A percentile compares a stretch with the other conserved stretches of the same genome.
Evolutionary conservation across 768 basidiomycete species (phyloP).

Genomic region (Kwoniella botswanensis): DNA sequence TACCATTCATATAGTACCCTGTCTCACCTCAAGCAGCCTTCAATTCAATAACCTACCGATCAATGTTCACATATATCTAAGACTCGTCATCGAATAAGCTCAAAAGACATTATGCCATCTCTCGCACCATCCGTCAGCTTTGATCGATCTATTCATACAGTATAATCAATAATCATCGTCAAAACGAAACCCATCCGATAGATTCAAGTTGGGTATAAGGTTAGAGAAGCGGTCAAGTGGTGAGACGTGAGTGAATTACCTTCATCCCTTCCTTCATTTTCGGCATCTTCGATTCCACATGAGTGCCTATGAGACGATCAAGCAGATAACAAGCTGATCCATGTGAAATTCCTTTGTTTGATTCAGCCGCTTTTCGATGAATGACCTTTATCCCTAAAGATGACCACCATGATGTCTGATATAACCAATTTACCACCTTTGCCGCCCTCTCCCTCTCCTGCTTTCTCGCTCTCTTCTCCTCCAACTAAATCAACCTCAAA

Average conservation of each 20-base stretch:
- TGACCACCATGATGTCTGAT: conserved; percentile 7
- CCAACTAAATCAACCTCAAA: background rate
- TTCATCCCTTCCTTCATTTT: background rate
- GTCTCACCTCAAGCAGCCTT: conserved; percentile 9
- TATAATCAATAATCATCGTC: background rate
- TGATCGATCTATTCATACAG: background rate
- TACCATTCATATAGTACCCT: background rate
- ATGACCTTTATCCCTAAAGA: background rate
- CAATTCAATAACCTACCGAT: conserved; percentile 10
- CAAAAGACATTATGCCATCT: conserved; percentile 9
- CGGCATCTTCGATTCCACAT: background rate
- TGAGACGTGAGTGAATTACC: background rate
- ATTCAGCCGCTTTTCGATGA: conserved; percentile 9
- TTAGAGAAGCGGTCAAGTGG: conserved; percentile 2
- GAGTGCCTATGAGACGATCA: background rate
- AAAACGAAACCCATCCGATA: background rate
- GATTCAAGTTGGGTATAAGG: background rate
- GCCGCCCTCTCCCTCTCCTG: conserved; percentile 3
- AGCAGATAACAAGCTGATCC: background rate
- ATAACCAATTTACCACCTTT: conserved; percentile 11
- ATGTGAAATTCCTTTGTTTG: background rate
- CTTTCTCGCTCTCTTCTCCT: conserved; percentile 5
- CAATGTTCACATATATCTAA: background rate
- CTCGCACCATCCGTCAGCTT: background rate
- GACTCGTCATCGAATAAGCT: conserved; percentile 1